These are phyloP conservation scores for Yamadazyma atlantica DNA, from an alignment of 1,139 yeast species.

Conservation along the genomic window DNA sequence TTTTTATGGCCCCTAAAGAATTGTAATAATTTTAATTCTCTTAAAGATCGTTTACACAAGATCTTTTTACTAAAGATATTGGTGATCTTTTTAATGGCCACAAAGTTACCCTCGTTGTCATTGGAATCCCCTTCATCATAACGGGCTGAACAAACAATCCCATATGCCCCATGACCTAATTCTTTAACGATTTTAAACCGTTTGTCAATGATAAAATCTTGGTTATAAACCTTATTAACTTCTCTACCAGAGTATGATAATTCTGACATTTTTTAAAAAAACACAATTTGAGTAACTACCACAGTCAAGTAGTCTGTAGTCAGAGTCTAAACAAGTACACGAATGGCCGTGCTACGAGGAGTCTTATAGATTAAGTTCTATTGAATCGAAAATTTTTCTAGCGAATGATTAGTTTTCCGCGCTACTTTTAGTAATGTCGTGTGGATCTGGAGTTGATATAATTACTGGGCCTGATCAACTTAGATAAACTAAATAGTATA, in stretches of 20 bases:
- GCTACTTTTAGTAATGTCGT: too few species aligned
- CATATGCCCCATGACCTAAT: constrained; percentile 96
- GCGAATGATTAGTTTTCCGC: too few species aligned
- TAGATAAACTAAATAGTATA: too few species aligned
- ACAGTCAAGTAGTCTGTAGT: too few species aligned
- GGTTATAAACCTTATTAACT: constrained; percentile 70
- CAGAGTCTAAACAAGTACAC: too few species aligned
- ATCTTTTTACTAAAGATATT: constrained; percentile 87
- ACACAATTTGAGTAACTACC: too few species aligned
- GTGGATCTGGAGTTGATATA: too few species aligned
- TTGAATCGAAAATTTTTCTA: too few species aligned
- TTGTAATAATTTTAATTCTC: constrained; percentile 83
- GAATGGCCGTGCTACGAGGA: too few species aligned
- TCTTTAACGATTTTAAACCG: constrained; percentile 85
- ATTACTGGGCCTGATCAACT: too few species aligned
- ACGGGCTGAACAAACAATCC: constrained; percentile 90
- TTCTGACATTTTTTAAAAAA: constrained; percentile 4
- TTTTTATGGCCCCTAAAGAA: constrained; percentile 93
- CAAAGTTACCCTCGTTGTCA: constrained; percentile 38
- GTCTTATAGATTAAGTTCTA: too few species aligned
- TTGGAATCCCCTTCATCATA: constrained; percentile 60
- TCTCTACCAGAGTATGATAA: constrained; percentile 31
- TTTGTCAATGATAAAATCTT: constrained; percentile 84
- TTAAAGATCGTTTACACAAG: constrained; percentile 81
- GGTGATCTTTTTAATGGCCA: constrained; percentile 93